These are phyloP conservation scores for Diaporthe citrichinensis DNA, from an alignment of 2,329 filamentous ascomycete species.

Conservation along the genomic window DNA sequence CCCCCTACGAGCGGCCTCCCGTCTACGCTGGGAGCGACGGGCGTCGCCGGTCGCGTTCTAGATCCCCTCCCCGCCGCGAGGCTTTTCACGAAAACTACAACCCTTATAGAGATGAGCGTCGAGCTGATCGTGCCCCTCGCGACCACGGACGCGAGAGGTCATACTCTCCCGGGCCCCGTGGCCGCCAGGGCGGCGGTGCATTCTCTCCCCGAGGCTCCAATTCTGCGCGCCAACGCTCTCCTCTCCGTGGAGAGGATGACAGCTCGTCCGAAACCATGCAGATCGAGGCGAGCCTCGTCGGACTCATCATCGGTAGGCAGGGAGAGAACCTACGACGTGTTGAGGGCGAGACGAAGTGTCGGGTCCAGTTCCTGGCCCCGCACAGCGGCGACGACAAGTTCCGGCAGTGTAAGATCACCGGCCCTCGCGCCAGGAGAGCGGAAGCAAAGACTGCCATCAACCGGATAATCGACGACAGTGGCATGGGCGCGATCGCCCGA, in stretches of 20 bases:
- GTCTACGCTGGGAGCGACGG: conserved; percentile 60
- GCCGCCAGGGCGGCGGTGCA: conserved; percentile 59
- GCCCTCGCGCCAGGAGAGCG: conserved; percentile 77
- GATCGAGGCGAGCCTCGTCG: conserved; percentile 89
- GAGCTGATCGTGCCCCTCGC: conserved; percentile 71
- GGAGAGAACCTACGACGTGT: conserved; percentile 91
- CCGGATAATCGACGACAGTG: conserved; percentile 89
- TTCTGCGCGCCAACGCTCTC: conserved; percentile 70
- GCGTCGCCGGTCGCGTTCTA: conserved; percentile 76
- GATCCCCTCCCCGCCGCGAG: conserved; percentile 79
- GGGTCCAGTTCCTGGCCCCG: conserved; percentile 89
- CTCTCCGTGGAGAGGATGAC: conserved; percentile 72
- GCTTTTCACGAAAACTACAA: conserved; percentile 82
- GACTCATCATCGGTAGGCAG: conserved; percentile 90
- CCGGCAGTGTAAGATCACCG: conserved; percentile 89
- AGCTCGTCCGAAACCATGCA: conserved; percentile 82
- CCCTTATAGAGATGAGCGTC: conserved; percentile 88
- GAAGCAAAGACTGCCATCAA: conserved; percentile 88
- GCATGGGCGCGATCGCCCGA: conserved; percentile 67
- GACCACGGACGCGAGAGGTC: conserved; percentile 77
- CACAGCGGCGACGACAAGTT: conserved; percentile 79
- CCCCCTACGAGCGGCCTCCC: conserved; percentile 71
- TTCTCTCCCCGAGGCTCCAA: conserved; percentile 73
- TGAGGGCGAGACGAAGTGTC: conserved; percentile 84
- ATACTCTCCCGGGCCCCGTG: conserved; percentile 72